Percentiles rank a stretch among this genome's conserved stretches.
phyloP scores from a whole-genome alignment of 352 stramenopile genomes.

The Pythium coloratum region DNA sequence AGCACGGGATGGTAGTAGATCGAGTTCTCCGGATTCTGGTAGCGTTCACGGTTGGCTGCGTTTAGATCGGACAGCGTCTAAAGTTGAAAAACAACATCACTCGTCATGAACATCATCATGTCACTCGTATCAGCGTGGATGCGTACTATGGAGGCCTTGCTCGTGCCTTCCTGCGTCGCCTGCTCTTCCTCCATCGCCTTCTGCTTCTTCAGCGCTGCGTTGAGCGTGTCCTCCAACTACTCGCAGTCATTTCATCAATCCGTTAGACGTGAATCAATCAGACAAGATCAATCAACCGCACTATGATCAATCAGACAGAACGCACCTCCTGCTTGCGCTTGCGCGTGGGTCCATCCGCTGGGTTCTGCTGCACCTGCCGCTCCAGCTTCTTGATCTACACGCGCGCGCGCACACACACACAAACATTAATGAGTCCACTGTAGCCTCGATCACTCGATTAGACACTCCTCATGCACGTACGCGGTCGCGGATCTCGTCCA shows the following conservation, averaged over 20 bases:
- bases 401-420: neutral
- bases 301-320: neutral
- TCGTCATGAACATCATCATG: too few species aligned
- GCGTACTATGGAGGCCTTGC: slow-evolving; percentile 35
- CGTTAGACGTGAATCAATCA: neutral
- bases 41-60: slow-evolving; percentile 57
- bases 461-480: slow-evolving; percentile 10
- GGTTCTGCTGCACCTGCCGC: slow-evolving; percentile 56
- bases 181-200: slow-evolving; percentile 58
- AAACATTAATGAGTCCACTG: neutral
- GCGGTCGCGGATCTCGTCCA: slow-evolving; percentile 49
- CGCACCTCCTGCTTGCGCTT: slow-evolving; percentile 72
- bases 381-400: slow-evolving; percentile 60
- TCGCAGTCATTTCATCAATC: neutral
- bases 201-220: slow-evolving; percentile 64
- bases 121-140: too few species aligned
- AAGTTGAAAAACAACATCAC: neutral
- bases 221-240: slow-evolving; percentile 69
- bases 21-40: slow-evolving; percentile 77
- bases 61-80: slow-evolving; percentile 59
- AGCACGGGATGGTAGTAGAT: slow-evolving; percentile 83
- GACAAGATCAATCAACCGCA: neutral
- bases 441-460: neutral
- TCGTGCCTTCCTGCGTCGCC: slow-evolving; percentile 35
- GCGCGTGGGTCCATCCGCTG: slow-evolving; percentile 59